Evolutionary conservation across 1,284 basidiomycete species (phyloP).

Genomic region (Ganoderma boninense): DNA sequence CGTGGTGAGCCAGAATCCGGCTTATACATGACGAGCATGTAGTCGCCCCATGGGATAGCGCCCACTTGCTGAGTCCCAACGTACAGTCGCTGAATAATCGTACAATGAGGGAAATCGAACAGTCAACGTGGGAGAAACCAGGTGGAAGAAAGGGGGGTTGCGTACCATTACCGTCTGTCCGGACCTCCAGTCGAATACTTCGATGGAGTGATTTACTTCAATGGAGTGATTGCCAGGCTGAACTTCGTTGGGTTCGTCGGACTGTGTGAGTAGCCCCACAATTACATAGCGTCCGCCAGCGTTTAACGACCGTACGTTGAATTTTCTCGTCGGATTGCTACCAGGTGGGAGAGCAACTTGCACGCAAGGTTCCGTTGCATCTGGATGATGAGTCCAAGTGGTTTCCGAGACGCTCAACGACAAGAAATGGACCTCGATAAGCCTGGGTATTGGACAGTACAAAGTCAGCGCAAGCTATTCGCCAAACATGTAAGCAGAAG

Average conservation of each 20-base stretch:
- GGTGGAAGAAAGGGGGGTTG: not conserved
- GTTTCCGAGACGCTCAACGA: not conserved
- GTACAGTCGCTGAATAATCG: not conserved
- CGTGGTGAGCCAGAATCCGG: not conserved
- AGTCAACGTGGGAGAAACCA: not conserved
- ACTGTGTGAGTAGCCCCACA: too few species aligned
- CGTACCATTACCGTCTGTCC: not conserved
- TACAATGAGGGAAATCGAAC: not conserved
- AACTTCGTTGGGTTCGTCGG: too few species aligned
- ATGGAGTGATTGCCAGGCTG: too few species aligned
- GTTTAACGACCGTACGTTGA: too few species aligned
- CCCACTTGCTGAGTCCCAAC: not conserved
- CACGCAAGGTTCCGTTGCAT: not conserved
- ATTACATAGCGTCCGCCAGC: too few species aligned
- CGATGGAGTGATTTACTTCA: too few species aligned
- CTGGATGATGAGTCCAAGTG: not conserved
- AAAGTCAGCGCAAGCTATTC: not conserved
- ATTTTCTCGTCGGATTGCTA: not conserved
- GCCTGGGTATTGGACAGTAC: not conserved
- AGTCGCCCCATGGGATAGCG: not conserved
- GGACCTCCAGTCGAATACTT: not conserved
- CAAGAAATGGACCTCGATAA: not conserved
- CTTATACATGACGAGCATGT: not conserved
- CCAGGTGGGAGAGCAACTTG: not conserved
- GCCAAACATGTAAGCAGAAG: not conserved